A percentile compares a stretch with the other conserved stretches of the same genome.
Evolutionary conservation across 2,329 filamentous ascomycete species (phyloP).

Genomic region (Hirsutella rhossiliensis): DNA sequence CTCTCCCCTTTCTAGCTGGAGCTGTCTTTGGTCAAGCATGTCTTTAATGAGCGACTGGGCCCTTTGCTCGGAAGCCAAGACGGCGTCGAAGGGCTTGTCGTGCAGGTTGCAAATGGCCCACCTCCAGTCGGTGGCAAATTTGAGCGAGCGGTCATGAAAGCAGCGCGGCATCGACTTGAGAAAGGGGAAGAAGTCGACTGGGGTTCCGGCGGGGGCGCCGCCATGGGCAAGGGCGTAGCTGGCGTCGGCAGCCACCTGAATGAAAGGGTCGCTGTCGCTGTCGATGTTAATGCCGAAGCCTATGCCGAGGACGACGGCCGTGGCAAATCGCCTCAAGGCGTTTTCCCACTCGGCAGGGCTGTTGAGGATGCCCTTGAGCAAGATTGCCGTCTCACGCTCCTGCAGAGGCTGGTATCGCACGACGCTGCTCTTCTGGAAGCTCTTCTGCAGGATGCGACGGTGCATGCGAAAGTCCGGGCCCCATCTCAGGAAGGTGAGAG

Average conservation of each 20-base stretch:
- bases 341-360: conserved; percentile 23
- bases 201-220: conserved; percentile 19
- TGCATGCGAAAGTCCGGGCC: conserved; percentile 30
- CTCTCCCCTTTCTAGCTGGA: conserved; percentile 12
- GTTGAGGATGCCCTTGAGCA: conserved; percentile 17
- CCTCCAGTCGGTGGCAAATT: conserved; percentile 16
- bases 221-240: conserved; percentile 16
- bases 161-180: conserved; percentile 27
- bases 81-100: conserved; percentile 28
- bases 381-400: conserved; percentile 17
- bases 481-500: conserved; percentile 31
- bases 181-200: conserved; percentile 37
- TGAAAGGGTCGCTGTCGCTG: conserved; percentile 24
- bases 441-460: conserved; percentile 28
- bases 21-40: conserved; percentile 13
- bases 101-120: conserved; percentile 27
- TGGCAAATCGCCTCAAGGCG: conserved; percentile 24
- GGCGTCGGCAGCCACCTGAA: conserved; percentile 23
- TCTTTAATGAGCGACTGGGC: conserved; percentile 15
- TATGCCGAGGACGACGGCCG: conserved; percentile 28
- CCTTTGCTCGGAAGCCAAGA: conserved; percentile 15
- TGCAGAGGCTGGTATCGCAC: conserved; percentile 21
- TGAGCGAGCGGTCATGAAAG: conserved; percentile 17
- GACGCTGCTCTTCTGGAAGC: conserved; percentile 27
- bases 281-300: conserved; percentile 29